These are phyloP conservation scores for Suillus americanus DNA, from an alignment of 768 basidiomycete genomes.

Conservation along the genomic window DNA sequence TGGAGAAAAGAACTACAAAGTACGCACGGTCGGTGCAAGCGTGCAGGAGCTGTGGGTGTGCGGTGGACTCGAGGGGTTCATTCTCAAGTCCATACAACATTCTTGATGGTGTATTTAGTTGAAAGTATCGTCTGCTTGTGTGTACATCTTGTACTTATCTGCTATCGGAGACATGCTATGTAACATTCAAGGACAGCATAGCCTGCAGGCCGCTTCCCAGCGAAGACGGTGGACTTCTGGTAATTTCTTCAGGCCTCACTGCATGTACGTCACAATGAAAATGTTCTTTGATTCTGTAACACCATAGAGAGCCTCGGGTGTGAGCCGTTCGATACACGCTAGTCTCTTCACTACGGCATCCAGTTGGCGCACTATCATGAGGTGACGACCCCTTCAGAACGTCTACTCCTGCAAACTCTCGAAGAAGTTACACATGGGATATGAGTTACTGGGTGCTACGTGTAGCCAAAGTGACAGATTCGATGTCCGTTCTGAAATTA, in stretches of 20 bases:
- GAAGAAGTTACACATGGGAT: slow-evolving; percentile 29
- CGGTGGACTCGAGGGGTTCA: slow-evolving; percentile 90
- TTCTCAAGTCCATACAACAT: slow-evolving; percentile 66
- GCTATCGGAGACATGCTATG: not conserved
- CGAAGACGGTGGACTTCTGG: too few relatives aligned
- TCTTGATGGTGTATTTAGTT: slow-evolving; percentile 9
- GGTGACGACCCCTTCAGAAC: not conserved
- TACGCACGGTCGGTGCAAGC: slow-evolving; percentile 83
- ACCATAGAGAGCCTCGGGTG: not conserved
- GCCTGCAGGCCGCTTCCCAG: not conserved
- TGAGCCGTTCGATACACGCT: not conserved
- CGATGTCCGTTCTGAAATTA: too few relatives aligned
- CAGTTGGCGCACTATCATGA: not conserved
- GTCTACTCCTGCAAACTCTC: not conserved
- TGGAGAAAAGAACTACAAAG: slow-evolving; percentile 57
- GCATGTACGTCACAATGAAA: not conserved
- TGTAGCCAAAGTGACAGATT: not conserved
- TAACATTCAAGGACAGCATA: not conserved
- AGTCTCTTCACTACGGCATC: not conserved
- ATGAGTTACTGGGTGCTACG: too few relatives aligned
- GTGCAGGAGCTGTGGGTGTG: slow-evolving; percentile 99
- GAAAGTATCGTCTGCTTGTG: not conserved
- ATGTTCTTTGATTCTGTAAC: not conserved
- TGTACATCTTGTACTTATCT: not conserved
- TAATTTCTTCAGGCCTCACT: too few relatives aligned